Percentiles rank a stretch among this genome's conserved stretches.
Evolutionary conservation across 2,329 filamentous ascomycete genomes (phyloP).

Genomic region (Bisporella sp.): DNA sequence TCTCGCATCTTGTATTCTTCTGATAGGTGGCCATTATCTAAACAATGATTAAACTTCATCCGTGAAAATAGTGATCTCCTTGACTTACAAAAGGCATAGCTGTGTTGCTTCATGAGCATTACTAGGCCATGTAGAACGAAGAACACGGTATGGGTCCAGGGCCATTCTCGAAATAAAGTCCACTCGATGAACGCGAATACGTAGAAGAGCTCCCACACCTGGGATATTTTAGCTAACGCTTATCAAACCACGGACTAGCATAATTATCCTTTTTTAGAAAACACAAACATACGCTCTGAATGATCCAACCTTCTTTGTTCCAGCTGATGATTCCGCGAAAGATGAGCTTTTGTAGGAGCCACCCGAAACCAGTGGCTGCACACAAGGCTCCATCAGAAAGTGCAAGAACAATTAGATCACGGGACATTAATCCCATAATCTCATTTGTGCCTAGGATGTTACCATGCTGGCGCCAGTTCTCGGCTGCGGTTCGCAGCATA

Average conservation of each 20-base stretch:
- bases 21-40: slow-evolving; percentile 63
- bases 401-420: slow-evolving; percentile 46
- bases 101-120: slow-evolving; percentile 81
- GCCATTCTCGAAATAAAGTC: slow-evolving; percentile 67
- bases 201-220: slow-evolving; percentile 63
- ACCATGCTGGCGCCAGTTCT: slow-evolving; percentile 64
- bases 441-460: slow-evolving; percentile 64
- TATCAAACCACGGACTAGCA: too few species aligned
- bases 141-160: slow-evolving; percentile 77
- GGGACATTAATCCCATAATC: slow-evolving; percentile 54
- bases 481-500: slow-evolving; percentile 57
- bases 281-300: slow-evolving; percentile 52
- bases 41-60: too few species aligned
- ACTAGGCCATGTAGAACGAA: slow-evolving; percentile 68
- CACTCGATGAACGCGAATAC: slow-evolving; percentile 55
- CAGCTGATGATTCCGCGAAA: slow-evolving; percentile 55
- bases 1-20: slow-evolving; percentile 46
- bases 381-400: slow-evolving; percentile 66
- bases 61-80: not conserved
- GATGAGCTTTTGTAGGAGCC: slow-evolving; percentile 57
- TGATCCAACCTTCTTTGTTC: slow-evolving; percentile 63
- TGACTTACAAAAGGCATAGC: slow-evolving; percentile 56
- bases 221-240: slow-evolving; percentile 1
- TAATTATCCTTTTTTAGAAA: too few species aligned
- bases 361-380: slow-evolving; percentile 55